Conservation (phyloP, 768 basidiomycete species). For the Boletus reticulatus region DNA sequence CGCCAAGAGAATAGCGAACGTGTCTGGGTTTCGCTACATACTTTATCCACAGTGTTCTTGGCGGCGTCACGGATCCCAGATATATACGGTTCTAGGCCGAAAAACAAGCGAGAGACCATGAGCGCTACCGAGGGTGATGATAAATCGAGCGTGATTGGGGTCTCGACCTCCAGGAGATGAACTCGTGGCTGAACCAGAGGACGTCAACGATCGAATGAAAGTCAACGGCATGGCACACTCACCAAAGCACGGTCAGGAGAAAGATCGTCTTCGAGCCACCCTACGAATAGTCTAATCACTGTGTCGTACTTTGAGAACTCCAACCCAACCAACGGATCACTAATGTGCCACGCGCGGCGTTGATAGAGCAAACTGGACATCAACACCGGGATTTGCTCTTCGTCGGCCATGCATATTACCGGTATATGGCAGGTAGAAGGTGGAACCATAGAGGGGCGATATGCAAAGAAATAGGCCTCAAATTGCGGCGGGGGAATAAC, state of each 20-base stretch:
- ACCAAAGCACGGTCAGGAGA: not conserved
- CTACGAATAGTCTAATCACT: not conserved
- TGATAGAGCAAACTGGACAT: constrained; percentile 12
- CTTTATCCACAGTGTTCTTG: not conserved
- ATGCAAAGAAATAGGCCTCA: constrained; percentile 1
- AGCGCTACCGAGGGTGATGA: constrained; percentile 2
- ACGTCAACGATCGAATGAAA: not conserved
- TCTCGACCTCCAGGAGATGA: constrained; percentile 4
- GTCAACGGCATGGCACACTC: not conserved
- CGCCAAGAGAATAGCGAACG: constrained; percentile 4
- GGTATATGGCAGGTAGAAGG: constrained; percentile 6
- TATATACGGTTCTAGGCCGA: not conserved
- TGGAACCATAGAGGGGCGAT: not conserved
- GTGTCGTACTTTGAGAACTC: constrained; percentile 5
- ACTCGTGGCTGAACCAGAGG: constrained; percentile 1
- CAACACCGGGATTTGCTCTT: not conserved
- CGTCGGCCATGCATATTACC: constrained; percentile 7
- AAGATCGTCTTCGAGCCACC: constrained; percentile 1
- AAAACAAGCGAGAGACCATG: not conserved
- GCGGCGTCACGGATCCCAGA: not conserved
- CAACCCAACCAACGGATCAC: constrained; percentile 4
- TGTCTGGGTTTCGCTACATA: not conserved
- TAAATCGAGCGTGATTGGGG: not conserved
- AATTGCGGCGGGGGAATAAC: not conserved
- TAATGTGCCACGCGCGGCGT: constrained; percentile 3